Percentiles rank a stretch among this genome's conserved stretches.
Conservation (phyloP, 768 basidiomycete species). For the Lactifluus subvellereus region DNA sequence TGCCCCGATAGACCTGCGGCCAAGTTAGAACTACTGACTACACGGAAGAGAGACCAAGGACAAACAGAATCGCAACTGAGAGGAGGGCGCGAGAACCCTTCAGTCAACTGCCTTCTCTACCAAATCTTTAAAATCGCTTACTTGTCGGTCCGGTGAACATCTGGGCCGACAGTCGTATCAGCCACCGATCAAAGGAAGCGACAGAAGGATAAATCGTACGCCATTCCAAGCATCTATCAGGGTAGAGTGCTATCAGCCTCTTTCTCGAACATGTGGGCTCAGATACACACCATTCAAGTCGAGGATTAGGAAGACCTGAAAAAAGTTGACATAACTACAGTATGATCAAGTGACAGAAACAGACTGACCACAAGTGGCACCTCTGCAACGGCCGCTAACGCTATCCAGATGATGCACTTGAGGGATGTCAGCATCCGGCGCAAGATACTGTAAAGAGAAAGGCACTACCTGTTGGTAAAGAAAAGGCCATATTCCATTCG, state of each 20-base stretch:
- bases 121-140: background rate
- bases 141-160: background rate
- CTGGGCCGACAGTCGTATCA: background rate
- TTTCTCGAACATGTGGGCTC: background rate
- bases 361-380: background rate
- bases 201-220: background rate
- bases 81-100: background rate
- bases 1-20: background rate
- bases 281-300: background rate
- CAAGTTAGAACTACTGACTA: background rate
- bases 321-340: background rate
- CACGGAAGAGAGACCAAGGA: background rate
- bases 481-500: background rate
- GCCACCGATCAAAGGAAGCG: background rate
- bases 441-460: background rate
- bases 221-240: background rate
- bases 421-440: background rate
- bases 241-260: background rate
- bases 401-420: slow-evolving; percentile 5
- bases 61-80: background rate
- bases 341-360: background rate
- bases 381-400: background rate
- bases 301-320: background rate
- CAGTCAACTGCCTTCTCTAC: background rate
- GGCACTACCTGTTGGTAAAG: slow-evolving; percentile 7